Evolutionary conservation across 352 stramenopile species (phyloP).

Genomic region (Phytophthora ramorum): DNA sequence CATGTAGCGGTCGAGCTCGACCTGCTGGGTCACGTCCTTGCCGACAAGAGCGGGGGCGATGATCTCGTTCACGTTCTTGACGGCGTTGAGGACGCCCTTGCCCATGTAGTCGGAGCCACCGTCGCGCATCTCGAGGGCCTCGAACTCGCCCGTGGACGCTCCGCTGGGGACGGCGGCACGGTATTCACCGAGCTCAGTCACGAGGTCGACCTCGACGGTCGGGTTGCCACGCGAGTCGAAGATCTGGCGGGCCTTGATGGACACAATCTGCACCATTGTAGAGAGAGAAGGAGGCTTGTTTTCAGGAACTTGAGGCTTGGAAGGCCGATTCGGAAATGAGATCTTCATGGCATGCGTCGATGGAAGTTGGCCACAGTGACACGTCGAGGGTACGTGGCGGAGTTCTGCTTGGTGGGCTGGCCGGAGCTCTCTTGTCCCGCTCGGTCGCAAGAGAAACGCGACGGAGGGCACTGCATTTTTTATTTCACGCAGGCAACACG

Average conservation of each 20-base stretch:
- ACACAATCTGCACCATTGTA: slow-evolving; percentile 78
- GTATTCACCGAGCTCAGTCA: slow-evolving; percentile 93
- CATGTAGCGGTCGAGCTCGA: slow-evolving; percentile 97
- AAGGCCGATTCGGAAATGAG: slow-evolving; percentile 40
- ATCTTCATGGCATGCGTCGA: too few relatives aligned
- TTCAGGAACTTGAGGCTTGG: slow-evolving; percentile 32
- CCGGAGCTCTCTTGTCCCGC: neutral
- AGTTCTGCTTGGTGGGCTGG: slow-evolving; percentile 10
- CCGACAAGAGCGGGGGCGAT: slow-evolving; percentile 96
- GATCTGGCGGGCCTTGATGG: slow-evolving; percentile 96
- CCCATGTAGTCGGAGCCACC: slow-evolving; percentile 97
- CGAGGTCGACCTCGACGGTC: slow-evolving; percentile 98
- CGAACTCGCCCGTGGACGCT: slow-evolving; percentile 96
- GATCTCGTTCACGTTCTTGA: slow-evolving; percentile 98
- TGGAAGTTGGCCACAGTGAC: too few relatives aligned
- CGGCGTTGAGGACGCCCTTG: slow-evolving; percentile 97
- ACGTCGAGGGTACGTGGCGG: slow-evolving; percentile 19
- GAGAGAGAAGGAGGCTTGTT: slow-evolving; percentile 28
- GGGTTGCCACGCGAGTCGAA: slow-evolving; percentile 99
- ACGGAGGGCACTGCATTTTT: too few relatives aligned
- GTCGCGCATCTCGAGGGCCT: slow-evolving; percentile 98
- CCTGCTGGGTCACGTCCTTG: slow-evolving; percentile 97
- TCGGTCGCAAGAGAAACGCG: slow-evolving; percentile 25
- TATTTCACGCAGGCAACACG: too few relatives aligned
- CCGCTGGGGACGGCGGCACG: slow-evolving; percentile 95